A percentile compares a stretch with the other conserved stretches of the same genome.
Conservation (phyloP, 1,284 basidiomycete species). For the Sphagnurus paluster region DNA sequence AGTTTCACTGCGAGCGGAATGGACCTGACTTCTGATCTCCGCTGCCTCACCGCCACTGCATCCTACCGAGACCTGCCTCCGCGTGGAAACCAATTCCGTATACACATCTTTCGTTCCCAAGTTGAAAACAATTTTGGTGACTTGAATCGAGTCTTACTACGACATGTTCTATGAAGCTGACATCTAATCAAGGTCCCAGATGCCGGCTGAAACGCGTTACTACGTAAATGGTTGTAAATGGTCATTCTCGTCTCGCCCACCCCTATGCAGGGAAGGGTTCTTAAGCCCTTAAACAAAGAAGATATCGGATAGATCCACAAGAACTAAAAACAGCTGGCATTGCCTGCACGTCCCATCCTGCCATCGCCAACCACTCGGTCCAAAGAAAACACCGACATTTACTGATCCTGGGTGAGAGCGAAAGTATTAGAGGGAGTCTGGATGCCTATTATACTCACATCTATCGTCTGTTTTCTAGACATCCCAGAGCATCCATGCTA, state of each 20-base stretch:
- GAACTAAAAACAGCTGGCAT: conserved; percentile 9
- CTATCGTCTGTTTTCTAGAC: conserved; percentile 13
- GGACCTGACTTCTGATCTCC: too few relatives aligned
- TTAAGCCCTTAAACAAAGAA: conserved; percentile 17
- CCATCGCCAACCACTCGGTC: conserved; percentile 27
- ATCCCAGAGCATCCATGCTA: conserved; percentile 23
- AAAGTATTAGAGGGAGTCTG: conserved; percentile 16
- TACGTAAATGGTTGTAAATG: too few relatives aligned
- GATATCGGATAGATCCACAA: conserved; percentile 23
- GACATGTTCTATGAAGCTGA: too few relatives aligned
- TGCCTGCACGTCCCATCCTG: conserved; percentile 18
- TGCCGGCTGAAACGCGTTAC: conserved; percentile 7
- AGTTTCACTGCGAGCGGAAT: too few relatives aligned
- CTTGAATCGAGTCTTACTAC: too few relatives aligned
- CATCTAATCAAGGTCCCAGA: background rate
- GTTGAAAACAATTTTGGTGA: too few relatives aligned
- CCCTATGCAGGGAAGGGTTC: conserved; percentile 15
- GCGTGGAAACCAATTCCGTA: too few relatives aligned
- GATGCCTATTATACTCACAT: conserved; percentile 29
- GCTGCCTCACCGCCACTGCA: too few relatives aligned
- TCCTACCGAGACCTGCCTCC: too few relatives aligned
- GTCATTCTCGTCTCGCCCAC: conserved; percentile 9
- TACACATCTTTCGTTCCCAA: too few relatives aligned
- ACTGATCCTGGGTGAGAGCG: conserved; percentile 21
- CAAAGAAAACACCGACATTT: conserved; percentile 21